Evolutionary conservation across 768 basidiomycete genomes (phyloP).

Genomic region (Boletus subparvulus): DNA sequence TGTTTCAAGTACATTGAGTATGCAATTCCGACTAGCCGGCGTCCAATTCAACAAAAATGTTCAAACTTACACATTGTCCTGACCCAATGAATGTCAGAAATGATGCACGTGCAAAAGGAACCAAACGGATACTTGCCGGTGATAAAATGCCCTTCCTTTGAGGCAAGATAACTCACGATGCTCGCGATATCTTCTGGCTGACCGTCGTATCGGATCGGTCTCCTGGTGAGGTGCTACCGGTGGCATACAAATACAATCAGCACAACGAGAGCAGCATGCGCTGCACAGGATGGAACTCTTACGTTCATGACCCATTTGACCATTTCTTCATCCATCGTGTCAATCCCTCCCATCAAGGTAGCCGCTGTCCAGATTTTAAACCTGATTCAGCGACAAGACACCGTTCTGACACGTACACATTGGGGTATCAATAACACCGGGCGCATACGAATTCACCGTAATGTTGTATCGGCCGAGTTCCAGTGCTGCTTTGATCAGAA

Average conservation of each 20-base stretch:
- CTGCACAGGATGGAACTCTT: background rate
- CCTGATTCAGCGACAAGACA: background rate
- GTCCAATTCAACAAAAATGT: background rate
- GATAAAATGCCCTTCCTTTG: conserved; percentile 37
- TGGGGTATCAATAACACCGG: conserved; percentile 32
- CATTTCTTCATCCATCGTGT: background rate
- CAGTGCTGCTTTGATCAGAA: conserved; percentile 2
- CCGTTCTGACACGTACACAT: conserved; percentile 26
- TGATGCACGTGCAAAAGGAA: background rate
- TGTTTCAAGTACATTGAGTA: conserved; percentile 1
- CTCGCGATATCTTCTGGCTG: conserved; percentile 36
- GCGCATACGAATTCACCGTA: conserved; percentile 43
- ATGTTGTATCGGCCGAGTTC: conserved; percentile 37
- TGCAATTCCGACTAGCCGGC: background rate
- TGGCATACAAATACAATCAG: background rate
- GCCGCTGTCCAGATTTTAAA: background rate
- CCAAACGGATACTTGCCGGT: conserved; percentile 26
- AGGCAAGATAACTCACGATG: conserved; percentile 38
- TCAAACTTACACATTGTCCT: conserved; percentile 28
- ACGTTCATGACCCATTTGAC: background rate
- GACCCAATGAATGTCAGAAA: background rate
- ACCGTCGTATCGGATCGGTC: conserved; percentile 14
- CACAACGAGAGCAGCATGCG: background rate
- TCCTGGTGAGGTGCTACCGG: background rate
- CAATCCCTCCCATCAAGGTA: background rate